Conservation (phyloP, 495 filamentous ascomycete species). For the Tuber brumale region DNA sequence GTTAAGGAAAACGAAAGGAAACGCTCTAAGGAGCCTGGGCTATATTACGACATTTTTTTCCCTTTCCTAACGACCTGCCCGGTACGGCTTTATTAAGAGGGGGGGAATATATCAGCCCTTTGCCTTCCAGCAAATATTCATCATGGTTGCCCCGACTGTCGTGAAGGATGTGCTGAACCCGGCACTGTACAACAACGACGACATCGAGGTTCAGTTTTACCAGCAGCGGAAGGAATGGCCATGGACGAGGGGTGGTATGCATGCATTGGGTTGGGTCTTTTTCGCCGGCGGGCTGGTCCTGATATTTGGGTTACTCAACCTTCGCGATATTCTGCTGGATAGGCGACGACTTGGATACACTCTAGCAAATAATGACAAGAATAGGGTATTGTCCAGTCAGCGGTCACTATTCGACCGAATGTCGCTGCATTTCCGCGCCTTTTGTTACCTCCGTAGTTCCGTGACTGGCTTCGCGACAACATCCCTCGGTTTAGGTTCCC, state of each 20-base stretch:
- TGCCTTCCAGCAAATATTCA: conserved; percentile 2
- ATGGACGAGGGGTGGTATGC: conserved; percentile 35
- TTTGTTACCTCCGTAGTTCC: conserved; percentile 36
- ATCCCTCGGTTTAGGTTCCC: conserved; percentile 30
- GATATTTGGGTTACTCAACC: conserved; percentile 38
- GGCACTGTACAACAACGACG: conserved; percentile 35
- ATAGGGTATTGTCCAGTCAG: conserved; percentile 19
- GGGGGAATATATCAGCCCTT: not conserved
- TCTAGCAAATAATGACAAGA: conserved; percentile 25
- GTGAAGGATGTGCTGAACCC: conserved; percentile 33
- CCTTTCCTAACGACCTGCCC: not conserved
- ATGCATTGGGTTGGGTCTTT: conserved; percentile 38
- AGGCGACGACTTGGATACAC: conserved; percentile 30
- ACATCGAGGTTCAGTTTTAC: conserved; percentile 37
- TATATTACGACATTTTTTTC: not conserved
- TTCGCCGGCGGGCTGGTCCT: conserved; percentile 37
- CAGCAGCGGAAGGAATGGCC: conserved; percentile 35
- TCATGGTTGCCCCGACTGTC: conserved; percentile 10
- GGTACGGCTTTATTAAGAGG: not conserved
- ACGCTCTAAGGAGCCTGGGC: conserved; percentile 29
- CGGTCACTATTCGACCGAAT: conserved; percentile 37
- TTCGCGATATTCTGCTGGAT: conserved; percentile 40
- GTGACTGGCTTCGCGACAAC: conserved; percentile 27
- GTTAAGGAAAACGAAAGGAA: conserved; percentile 30
- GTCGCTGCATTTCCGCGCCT: conserved; percentile 34